phyloP scores from a whole-genome alignment of 148 eudicot species.

The Tetragonia tetragonoides region DNA sequence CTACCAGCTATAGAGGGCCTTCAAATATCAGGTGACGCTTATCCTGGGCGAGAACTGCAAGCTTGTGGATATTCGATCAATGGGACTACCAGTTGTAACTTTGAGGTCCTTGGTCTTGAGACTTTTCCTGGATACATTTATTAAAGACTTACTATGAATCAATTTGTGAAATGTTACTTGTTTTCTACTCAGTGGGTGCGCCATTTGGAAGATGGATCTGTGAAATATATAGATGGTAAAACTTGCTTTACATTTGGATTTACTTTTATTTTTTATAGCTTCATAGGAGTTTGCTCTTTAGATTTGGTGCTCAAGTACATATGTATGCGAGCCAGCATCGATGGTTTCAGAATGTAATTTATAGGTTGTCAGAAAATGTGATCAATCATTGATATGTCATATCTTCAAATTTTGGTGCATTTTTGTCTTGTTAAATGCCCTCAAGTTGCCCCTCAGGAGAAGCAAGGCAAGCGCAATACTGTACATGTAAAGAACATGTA shows the following conservation, averaged over 20 bases:
- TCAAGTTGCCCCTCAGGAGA: too few relatives aligned
- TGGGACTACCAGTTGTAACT: constrained; percentile 94
- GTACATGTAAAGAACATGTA: too few relatives aligned
- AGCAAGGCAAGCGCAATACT: too few relatives aligned
- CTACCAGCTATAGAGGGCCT: constrained; percentile 80
- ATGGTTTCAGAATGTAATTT: constrained; percentile 24
- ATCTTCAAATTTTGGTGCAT: constrained; percentile 13
- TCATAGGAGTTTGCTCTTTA: not conserved
- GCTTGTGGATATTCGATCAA: constrained; percentile 77
- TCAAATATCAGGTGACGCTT: constrained; percentile 92
- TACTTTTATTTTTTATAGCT: not conserved
- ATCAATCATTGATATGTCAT: not conserved
- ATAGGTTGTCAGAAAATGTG: constrained; percentile 20
- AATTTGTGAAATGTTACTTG: constrained; percentile 13
- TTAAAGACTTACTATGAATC: constrained; percentile 6
- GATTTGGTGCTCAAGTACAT: constrained; percentile 15
- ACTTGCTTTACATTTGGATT: constrained; percentile 5
- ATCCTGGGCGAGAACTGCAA: constrained; percentile 76
- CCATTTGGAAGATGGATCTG: constrained; percentile 94
- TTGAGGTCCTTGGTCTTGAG: constrained; percentile 60
- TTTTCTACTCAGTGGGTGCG: constrained; percentile 74
- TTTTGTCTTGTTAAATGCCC: not conserved
- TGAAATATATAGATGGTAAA: constrained; percentile 83
- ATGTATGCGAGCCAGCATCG: constrained; percentile 12
- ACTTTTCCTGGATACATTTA: constrained; percentile 6